Evolutionary conservation across 2,329 filamentous ascomycete genomes (phyloP), one percentile per base, ranked within the genome.

Genomic region (Dendryphion nanum): DNA sequence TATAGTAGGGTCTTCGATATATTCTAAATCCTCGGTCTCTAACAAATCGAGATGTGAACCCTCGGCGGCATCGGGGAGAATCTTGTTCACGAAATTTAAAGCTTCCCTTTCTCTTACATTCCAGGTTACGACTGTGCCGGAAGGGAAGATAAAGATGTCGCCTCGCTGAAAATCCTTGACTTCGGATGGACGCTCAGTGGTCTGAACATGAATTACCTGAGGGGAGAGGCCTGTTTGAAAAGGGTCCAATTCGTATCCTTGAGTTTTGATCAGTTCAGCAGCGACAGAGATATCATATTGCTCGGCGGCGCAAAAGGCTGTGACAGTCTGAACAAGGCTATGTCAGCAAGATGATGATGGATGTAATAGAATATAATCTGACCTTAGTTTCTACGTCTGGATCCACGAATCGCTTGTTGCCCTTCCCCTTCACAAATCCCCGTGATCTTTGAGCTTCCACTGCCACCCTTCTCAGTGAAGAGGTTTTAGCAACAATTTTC

Each of bases 61-160:
- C 48, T 86, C 78, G 12, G 90, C 87, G 1, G 91, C 89, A 0
- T 82, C 78, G 15, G 87, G 76, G 10, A 97, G 74, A 20, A 85
- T 82, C 40, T 78, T 79, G 6, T 86, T 86, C 13, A 66, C 55
- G 13, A 64, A 47, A 31, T 52, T 48, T 24, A 64, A 29, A 13
- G 89, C 83, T 14, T 89, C 79, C 40, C 85, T 81, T 44, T 89
- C 79, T 1, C 88, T 83, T 1, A 96, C 75, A 4, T 87, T 86
- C 93, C 93, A 98, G 17, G 88, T 85, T 5, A 97, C 93, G 6
- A 97, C 78, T 10, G 90, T 95, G 8, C 93, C 93, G 0, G 90
- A 95, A 6, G 91, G 89, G 51, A 98, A 98, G 40, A 98, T 83
- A 60, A 97, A 97, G 35, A 97, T 81, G 67, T 98, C 93, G 21